Evolutionary conservation across 139 green algal genomes (phyloP).

Genomic region (Chlamydomonas incerta): DNA sequence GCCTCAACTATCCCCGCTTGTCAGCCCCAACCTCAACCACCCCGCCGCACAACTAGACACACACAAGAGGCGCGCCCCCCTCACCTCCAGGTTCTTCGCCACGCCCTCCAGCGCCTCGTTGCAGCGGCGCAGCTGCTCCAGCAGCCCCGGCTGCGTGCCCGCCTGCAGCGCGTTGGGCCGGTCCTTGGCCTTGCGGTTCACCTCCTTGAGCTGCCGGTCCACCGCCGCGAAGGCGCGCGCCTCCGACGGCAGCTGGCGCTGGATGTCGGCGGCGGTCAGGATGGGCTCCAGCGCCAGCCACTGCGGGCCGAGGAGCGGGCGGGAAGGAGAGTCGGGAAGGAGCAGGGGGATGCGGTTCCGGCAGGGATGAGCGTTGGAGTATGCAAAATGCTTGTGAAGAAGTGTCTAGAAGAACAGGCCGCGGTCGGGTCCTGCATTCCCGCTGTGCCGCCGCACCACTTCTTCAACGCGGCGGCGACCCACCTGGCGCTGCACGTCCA

Average conservation of each 20-base stretch:
- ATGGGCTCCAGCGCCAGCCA: constrained; percentile 90
- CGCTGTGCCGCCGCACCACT: too few species aligned
- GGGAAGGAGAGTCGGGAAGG: neutral
- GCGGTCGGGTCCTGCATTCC: too few species aligned
- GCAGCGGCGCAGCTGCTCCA: constrained; percentile 72
- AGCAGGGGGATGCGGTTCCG: too few species aligned
- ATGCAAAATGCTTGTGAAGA: too few species aligned
- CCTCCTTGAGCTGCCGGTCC: constrained; percentile 82
- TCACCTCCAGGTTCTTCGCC: constrained; percentile 75
- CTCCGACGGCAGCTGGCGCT: constrained; percentile 82
- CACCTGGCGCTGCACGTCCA: constrained; percentile 71
- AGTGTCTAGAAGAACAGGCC: too few species aligned
- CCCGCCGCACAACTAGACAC: too few species aligned
- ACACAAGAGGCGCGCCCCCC: too few species aligned
- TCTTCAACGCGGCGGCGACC: too few species aligned
- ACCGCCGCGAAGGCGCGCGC: constrained; percentile 63
- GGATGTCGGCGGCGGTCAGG: constrained; percentile 85
- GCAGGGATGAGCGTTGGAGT: too few species aligned
- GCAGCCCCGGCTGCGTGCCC: constrained; percentile 45
- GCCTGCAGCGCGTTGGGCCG: constrained; percentile 72
- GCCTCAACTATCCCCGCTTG: too few species aligned
- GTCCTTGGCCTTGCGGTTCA: constrained; percentile 79
- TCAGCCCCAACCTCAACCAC: too few species aligned
- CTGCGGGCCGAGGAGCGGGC: neutral
- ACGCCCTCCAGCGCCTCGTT: constrained; percentile 79